Conservation (phyloP, 306 rosid genomes). For the Pueraria montana region DNA sequence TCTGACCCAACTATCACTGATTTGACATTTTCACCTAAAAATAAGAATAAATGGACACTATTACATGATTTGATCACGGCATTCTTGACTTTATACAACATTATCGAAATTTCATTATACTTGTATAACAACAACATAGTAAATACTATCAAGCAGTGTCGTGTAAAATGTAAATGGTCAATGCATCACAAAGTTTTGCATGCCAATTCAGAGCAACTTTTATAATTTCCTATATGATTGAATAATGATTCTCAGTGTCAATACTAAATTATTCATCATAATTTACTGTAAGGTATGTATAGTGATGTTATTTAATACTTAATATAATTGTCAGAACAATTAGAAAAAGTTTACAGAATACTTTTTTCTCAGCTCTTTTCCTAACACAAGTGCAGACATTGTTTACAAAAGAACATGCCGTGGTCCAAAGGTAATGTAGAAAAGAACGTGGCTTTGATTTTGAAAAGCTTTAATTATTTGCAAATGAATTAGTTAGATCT, state of each 20-base stretch:
- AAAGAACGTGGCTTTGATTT: not conserved
- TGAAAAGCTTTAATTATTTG: constrained; percentile 15
- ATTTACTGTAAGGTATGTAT: not conserved
- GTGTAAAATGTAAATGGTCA: constrained; percentile 31
- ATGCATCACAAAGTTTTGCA: constrained; percentile 15
- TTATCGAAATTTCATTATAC: constrained; percentile 29
- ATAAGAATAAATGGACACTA: constrained; percentile 20
- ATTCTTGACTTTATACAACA: constrained; percentile 32
- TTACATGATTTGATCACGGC: constrained; percentile 17
- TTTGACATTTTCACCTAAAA: constrained; percentile 40
- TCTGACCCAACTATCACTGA: constrained; percentile 48
- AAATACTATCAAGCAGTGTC: constrained; percentile 19
- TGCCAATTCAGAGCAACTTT: not conserved
- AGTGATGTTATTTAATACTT: not conserved
- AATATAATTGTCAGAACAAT: constrained; percentile 9
- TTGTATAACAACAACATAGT: constrained; percentile 15
- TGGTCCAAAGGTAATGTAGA: constrained; percentile 34
- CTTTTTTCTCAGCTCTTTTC: not conserved
- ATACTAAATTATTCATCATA: not conserved
- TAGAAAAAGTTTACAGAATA: constrained; percentile 17
- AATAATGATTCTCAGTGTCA: not conserved
- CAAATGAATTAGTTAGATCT: constrained; percentile 38
- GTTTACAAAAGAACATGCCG: not conserved
- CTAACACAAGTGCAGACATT: constrained; percentile 15
- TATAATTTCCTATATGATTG: constrained; percentile 20